Base-by-base conservation (phyloP, 257 asterid genomes). In the Coffea eugenioides region DNA sequence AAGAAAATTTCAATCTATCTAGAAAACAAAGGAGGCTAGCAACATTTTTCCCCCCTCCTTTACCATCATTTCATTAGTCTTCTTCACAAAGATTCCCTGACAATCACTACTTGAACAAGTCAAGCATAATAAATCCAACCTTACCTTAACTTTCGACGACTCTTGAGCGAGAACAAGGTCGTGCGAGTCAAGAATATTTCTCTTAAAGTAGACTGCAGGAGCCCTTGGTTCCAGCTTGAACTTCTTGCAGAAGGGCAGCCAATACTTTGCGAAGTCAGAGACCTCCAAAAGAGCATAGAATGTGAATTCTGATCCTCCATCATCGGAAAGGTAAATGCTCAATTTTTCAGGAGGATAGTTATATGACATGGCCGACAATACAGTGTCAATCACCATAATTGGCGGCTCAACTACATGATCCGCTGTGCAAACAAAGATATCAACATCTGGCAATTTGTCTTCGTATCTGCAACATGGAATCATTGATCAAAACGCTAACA, bases 191-290 rank as follows among this genome's bases (percentile, higher is more conserved):
- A 62, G 56, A 39, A 39, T 39, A 11, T 76, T 69, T 56, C 59
- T 74, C 56, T 79, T 27, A 81, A 90, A 89, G 71, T 82, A 90
- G 12, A 77, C 82, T 21, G 85, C 76, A 74, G 93, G 95, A 31
- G 91, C 83, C 77, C 87, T 83, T 3, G 88, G 90, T 39, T 87
- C 90, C 69, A 87, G 86, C 45, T 87, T 86, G 81, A 83, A 86
- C 64, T 85, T 86, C 84, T 89, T 87, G 82, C 90, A 87, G 46
- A 87, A 90, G 6, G 95, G 93, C 21, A 90, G 66, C 95, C 95
- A 90, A 31, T 74, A 8, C 73, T 71, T 86, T 0, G 89, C 81
- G 46, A 90, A 90, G 5, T 76, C 57, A 21, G 89, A 83, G 8
- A 88, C 90, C 74, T 89, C 95, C 21, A 87, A 27, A 1, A 89